These are phyloP conservation scores for Stramenopiles sp. DNA, from an alignment of 352 stramenopile genomes.

Conservation along the genomic window DNA sequence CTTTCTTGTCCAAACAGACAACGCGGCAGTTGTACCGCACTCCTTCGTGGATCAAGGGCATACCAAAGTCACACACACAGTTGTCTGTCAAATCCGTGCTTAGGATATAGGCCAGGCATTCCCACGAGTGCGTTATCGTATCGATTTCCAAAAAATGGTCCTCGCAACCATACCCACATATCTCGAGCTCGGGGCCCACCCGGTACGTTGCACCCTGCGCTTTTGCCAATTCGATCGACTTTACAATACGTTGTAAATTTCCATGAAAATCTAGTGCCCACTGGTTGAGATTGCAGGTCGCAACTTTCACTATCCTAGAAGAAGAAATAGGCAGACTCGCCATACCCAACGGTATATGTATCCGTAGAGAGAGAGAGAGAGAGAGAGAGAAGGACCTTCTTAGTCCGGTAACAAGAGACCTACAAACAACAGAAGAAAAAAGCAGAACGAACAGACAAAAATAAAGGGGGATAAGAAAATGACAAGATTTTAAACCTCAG, in stretches of 20 bases:
- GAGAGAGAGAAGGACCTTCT: no score
- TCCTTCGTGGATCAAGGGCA: slow-evolving; percentile 81
- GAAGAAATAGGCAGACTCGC: no score
- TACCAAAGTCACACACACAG: slow-evolving; percentile 92
- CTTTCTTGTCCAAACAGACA: slow-evolving; percentile 69
- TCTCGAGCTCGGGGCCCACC: slow-evolving; percentile 87
- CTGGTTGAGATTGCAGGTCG: slow-evolving; percentile 96
- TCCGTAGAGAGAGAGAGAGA: no score
- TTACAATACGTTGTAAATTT: slow-evolving; percentile 73
- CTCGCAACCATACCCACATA: slow-evolving; percentile 94
- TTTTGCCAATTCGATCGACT: slow-evolving; percentile 69
- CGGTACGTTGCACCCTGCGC: slow-evolving; percentile 57
- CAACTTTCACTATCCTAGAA: slow-evolving; percentile 59
- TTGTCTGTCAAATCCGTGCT: slow-evolving; percentile 58
- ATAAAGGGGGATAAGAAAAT: no score
- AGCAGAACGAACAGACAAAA: no score
- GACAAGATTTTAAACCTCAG: no score
- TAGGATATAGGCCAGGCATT: slow-evolving; percentile 66
- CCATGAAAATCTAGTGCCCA: slow-evolving; percentile 96
- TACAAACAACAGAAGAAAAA: no score
- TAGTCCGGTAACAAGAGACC: no score
- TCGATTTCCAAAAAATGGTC: slow-evolving; percentile 96
- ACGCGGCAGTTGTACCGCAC: slow-evolving; percentile 95
- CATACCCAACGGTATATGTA: no score
- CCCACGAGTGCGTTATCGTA: slow-evolving; percentile 92